Evolutionary conservation across 2,329 filamentous ascomycete species (phyloP).

Genomic region (Fusarium sambucinum): DNA sequence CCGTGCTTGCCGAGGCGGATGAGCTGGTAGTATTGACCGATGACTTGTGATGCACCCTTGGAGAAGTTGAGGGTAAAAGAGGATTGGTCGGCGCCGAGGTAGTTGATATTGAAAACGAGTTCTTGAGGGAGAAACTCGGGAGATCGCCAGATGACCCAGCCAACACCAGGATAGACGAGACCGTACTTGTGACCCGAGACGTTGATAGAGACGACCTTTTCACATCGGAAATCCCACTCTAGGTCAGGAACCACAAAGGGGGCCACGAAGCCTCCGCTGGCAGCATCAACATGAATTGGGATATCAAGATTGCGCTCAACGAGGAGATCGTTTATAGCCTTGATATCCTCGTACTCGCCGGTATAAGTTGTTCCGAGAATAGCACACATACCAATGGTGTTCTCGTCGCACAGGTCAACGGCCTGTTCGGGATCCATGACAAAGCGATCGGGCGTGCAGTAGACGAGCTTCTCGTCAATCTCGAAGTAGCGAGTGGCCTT

Average conservation of each 20-base stretch:
- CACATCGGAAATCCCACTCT: constrained; percentile 91
- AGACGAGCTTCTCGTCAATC: constrained; percentile 86
- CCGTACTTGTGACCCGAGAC: constrained; percentile 90
- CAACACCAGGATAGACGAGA: constrained; percentile 87
- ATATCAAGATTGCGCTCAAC: constrained; percentile 79
- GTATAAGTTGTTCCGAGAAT: constrained; percentile 96
- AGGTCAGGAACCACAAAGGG: constrained; percentile 89
- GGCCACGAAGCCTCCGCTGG: constrained; percentile 90
- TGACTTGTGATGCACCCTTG: constrained; percentile 93
- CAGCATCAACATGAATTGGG: constrained; percentile 94
- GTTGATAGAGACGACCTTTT: constrained; percentile 93
- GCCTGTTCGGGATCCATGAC: constrained; percentile 74
- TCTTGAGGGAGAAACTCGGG: constrained; percentile 88
- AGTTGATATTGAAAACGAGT: constrained; percentile 99
- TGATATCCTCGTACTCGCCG: constrained; percentile 94
- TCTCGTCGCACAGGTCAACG: constrained; percentile 72
- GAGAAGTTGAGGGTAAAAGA: constrained; percentile 98
- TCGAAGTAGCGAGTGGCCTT: constrained; percentile 93
- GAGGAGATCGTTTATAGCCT: constrained; percentile 89
- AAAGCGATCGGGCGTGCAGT: constrained; percentile 71
- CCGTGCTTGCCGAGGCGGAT: constrained; percentile 94
- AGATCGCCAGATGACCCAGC: constrained; percentile 91
- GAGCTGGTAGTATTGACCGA: constrained; percentile 97
- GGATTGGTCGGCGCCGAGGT: constrained; percentile 93
- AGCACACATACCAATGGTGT: constrained; percentile 89